These are phyloP conservation scores for Cyberlindnera maclurae DNA, from an alignment of 805 yeast genomes.

Conservation along the genomic window DNA sequence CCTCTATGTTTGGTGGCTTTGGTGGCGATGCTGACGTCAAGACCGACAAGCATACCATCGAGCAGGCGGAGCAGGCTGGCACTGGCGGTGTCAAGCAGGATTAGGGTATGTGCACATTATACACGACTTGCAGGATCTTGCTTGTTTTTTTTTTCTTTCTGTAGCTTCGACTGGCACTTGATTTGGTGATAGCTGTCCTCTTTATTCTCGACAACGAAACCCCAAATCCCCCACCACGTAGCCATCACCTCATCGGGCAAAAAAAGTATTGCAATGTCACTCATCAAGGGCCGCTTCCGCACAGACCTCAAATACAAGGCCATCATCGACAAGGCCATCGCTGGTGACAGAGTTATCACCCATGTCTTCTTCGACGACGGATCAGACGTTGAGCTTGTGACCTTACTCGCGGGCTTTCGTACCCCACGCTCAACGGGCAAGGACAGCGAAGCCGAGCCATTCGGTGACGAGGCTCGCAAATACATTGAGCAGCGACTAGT, in stretches of 20 bases:
- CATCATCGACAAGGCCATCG: slow-evolving; percentile 66
- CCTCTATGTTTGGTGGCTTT: slow-evolving; percentile 63
- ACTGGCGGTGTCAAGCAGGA: slow-evolving; percentile 67
- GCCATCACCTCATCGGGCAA: too few species aligned
- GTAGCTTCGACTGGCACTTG: neutral
- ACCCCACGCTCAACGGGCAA: slow-evolving; percentile 58
- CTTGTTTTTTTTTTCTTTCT: neutral
- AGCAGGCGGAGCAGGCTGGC: slow-evolving; percentile 80
- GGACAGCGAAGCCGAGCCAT: slow-evolving; percentile 40
- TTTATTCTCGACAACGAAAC: neutral
- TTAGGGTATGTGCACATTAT: slow-evolving; percentile 3
- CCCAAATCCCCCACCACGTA: too few species aligned
- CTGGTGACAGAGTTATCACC: slow-evolving; percentile 71
- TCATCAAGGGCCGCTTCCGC: slow-evolving; percentile 22
- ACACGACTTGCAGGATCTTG: neutral
- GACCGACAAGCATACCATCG: slow-evolving; percentile 84
- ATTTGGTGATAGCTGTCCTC: too few species aligned
- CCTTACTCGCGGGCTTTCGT: slow-evolving; percentile 66
- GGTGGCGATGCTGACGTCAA: slow-evolving; percentile 42
- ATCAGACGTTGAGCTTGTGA: slow-evolving; percentile 52
- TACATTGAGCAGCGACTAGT: slow-evolving; percentile 60
- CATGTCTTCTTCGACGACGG: slow-evolving; percentile 42
- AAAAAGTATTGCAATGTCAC: neutral
- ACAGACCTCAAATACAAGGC: slow-evolving; percentile 29
- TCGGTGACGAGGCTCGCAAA: slow-evolving; percentile 57